Evolutionary conservation across 2,329 filamentous ascomycete species (phyloP), one percentile per base, ranked within the genome.

Genomic region (Apiospora phragmitis): DNA sequence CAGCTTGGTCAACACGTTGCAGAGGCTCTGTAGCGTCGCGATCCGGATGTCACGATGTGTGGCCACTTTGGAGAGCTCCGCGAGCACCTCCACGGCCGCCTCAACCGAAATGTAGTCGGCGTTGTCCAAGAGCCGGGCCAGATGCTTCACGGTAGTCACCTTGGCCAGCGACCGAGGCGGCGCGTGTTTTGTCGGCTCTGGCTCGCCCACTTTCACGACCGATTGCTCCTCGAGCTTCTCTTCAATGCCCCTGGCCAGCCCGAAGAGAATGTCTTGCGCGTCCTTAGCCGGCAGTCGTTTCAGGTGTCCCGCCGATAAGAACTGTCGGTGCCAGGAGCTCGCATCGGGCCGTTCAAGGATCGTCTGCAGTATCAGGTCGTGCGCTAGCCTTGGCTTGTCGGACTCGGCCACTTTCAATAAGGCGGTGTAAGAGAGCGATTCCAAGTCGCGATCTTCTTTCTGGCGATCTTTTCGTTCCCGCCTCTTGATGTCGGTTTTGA

Each of bases 101-200:
- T 66, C 43, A 11, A 75, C 68, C 35, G 76, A 73, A 8, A 82
- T 70, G 21, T 79, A 79, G 1, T 74, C 70, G 5, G 75, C 78
- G 3, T 75, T 73, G 14, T 79, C 73, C 1, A 83, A 73, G 1
- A 82, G 67, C 49, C 81, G 78, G 0, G 79, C 78, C n/a, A 83
- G 74, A 77, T 83, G 80, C 68, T 82, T 81, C 67, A 83, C 74
- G 0, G 80, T 82, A 0, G 77, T 80, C 6, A 82, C 74, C 69
- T 81, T 82, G 68, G 83, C 74, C 4, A 73, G 69, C 2, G 78
- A 74, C 2, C 55, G 47, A 32, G 73, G 43, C 7, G 68, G 59
- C 11, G 42, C 49, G 9, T 67, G 35, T 12, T 51, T 47, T 3
- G 73, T 68, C 1, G 47, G 68, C 7, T 21, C 12, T 51, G 67